Evolutionary conservation across 306 rosid species (phyloP).

Genomic region (Prunus armeniaca): DNA sequence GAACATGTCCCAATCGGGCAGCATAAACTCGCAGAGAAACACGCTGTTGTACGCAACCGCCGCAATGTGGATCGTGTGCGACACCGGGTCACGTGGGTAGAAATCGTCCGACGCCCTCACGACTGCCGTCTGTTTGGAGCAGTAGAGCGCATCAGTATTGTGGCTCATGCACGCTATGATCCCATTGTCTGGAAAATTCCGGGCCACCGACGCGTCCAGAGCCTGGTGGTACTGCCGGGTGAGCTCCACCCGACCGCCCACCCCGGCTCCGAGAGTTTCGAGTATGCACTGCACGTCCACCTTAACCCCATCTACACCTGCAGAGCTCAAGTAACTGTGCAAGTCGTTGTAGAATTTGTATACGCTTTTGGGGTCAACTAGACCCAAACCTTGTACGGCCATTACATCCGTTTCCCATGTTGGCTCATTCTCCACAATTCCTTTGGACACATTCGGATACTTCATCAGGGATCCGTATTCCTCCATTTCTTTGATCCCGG

Average conservation of each 20-base stretch:
- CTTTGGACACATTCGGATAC: conserved; percentile 51
- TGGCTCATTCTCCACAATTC: conserved; percentile 74
- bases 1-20: conserved; percentile 98
- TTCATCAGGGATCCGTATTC: conserved; percentile 54
- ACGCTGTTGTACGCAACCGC: conserved; percentile 80
- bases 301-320: conserved; percentile 90
- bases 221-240: conserved; percentile 83
- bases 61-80: conserved; percentile 90
- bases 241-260: conserved; percentile 84
- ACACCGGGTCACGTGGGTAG: conserved; percentile 74
- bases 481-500: conserved; percentile 66
- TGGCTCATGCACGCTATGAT: conserved; percentile 96
- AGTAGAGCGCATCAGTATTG: conserved; percentile 81
- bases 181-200: conserved; percentile 78
- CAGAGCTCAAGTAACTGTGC: conserved; percentile 66
- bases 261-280: conserved; percentile 75
- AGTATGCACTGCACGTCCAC: conserved; percentile 89
- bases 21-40: conserved; percentile 92
- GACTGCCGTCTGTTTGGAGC: conserved; percentile 73
- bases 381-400: conserved; percentile 70
- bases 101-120: conserved; percentile 92
- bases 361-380: conserved; percentile 62
- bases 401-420: conserved; percentile 58
- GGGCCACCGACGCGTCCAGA: conserved; percentile 70
- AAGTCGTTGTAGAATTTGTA: conserved; percentile 62